Evolutionary conservation across 805 yeast genomes (phyloP), one percentile per base, ranked within the genome.

Genomic region (Metschnikowia dekortorum): DNA sequence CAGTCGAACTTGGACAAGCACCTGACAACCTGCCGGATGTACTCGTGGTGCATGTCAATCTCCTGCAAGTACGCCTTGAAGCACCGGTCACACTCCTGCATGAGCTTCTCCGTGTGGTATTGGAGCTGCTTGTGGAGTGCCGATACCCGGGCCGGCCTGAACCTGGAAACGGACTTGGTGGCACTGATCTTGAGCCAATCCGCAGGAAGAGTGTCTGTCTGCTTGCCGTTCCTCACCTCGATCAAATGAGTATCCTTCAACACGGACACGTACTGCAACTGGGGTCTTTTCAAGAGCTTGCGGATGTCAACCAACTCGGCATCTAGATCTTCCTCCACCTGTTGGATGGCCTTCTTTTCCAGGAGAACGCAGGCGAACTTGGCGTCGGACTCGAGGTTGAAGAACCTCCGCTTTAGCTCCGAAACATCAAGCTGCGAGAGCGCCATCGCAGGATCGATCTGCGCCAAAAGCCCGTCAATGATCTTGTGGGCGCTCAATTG

Each of bases 151-250:
- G 96, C 88, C 0, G 96, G 74, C 51, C 90, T 71, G 64, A 81
- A 91, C 50, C 98, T 70, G 2, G 89, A 79, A 1, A 89, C 83
- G 1, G 82, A 65, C 53, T 82, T 73, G 43, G 95, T 79, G 8
- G 85, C 85, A 58, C 80, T 85, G 29, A 87, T 79, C 57, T 88
- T 85, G 10, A 85, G 68, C 96, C 97, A 92, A 46, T 80, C 82
- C 2, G 70, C 58, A 0, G 98, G 98, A 1, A 91, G 66, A 1
- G 69, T 65, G 39, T 78, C 79, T 1, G 78, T 71, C 40, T 79
- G 79, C 10, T 78, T 67, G 1, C 71, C 72, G 53, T 83, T 83
- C 40, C 89, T 70, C 0, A 92, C 83, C 59, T 91, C 97, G 22
- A 94, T 76, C 44, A 91, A 69, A 60, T 84, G 87, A 2, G 89